phyloP scores from a whole-genome alignment of 768 basidiomycete genomes.

The Mycena vitilis region DNA sequence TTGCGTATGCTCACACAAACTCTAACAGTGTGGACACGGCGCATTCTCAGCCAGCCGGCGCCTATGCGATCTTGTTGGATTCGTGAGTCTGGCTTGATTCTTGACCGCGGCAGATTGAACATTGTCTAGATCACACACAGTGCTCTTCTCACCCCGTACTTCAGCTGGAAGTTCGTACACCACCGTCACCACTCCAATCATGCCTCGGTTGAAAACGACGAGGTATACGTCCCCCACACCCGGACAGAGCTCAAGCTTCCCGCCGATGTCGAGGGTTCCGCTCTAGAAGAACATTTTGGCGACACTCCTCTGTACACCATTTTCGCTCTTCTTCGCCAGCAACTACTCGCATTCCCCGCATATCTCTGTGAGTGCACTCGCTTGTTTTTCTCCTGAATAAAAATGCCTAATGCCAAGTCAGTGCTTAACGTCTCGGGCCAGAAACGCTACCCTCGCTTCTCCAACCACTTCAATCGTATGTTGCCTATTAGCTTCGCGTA shows the following conservation, averaged over 20 bases:
- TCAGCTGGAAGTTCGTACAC: slow-evolving; percentile 42
- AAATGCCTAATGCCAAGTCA: slow-evolving; percentile 40
- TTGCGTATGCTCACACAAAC: neutral
- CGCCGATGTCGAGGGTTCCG: neutral
- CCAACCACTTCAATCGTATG: slow-evolving; percentile 76
- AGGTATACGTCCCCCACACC: slow-evolving; percentile 54
- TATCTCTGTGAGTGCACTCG: slow-evolving; percentile 61
- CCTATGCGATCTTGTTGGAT: slow-evolving; percentile 1
- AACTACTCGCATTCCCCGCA: slow-evolving; percentile 69
- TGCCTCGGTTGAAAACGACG: slow-evolving; percentile 42
- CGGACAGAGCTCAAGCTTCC: slow-evolving; percentile 52
- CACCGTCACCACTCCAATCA: slow-evolving; percentile 27
- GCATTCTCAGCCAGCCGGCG: slow-evolving; percentile 5
- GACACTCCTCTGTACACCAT: slow-evolving; percentile 73
- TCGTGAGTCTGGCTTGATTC: neutral
- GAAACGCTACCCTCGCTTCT: slow-evolving; percentile 68
- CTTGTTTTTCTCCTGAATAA: neutral
- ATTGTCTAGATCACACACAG: neutral
- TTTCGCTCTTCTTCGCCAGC: slow-evolving; percentile 65
- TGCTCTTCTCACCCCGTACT: slow-evolving; percentile 9
- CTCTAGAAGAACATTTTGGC: slow-evolving; percentile 56
- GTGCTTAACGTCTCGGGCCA: slow-evolving; percentile 74
- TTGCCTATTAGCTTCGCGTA: slow-evolving; percentile 15
- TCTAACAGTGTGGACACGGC: slow-evolving; percentile 3
- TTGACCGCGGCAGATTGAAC: neutral